Evolutionary conservation across 768 basidiomycete species (phyloP).

Genomic region (Polyporus arcularius): DNA sequence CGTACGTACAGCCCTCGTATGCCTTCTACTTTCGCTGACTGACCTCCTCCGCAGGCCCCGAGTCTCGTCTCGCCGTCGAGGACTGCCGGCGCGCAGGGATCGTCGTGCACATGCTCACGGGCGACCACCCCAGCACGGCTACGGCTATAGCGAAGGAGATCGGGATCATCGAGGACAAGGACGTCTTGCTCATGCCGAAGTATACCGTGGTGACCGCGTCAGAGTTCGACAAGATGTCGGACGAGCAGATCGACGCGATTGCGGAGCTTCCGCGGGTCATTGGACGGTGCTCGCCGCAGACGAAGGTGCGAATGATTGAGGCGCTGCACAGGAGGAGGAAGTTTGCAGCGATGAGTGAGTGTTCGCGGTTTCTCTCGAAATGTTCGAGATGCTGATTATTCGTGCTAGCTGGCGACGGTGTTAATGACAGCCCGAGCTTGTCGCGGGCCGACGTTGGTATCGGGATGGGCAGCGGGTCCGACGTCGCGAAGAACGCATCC

Average conservation of each 20-base stretch:
- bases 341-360: constrained; percentile 55
- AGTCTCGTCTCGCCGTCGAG: background rate
- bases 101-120: constrained; percentile 6
- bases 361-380: background rate
- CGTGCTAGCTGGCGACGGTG: background rate
- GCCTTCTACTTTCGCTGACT: background rate
- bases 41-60: background rate
- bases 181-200: background rate
- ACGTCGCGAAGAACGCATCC: constrained; percentile 5
- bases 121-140: constrained; percentile 1
- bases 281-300: constrained; percentile 58
- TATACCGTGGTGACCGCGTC: constrained; percentile 3
- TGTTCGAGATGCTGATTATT: background rate
- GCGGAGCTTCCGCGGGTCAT: constrained; percentile 55
- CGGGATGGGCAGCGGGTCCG: constrained; percentile 1
- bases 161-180: constrained; percentile 49
- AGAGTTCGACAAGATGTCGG: constrained; percentile 54
- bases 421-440: constrained; percentile 1
- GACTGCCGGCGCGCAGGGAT: constrained; percentile 1
- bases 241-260: constrained; percentile 46
- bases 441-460: constrained; percentile 3
- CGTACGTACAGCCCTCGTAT: background rate
- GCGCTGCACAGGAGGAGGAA: constrained; percentile 56
- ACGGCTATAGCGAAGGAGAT: constrained; percentile 42
- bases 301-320: constrained; percentile 58